Base-by-base conservation (phyloP, 2,329 filamentous ascomycete species). In the Botrytis sinoallii region DNA sequence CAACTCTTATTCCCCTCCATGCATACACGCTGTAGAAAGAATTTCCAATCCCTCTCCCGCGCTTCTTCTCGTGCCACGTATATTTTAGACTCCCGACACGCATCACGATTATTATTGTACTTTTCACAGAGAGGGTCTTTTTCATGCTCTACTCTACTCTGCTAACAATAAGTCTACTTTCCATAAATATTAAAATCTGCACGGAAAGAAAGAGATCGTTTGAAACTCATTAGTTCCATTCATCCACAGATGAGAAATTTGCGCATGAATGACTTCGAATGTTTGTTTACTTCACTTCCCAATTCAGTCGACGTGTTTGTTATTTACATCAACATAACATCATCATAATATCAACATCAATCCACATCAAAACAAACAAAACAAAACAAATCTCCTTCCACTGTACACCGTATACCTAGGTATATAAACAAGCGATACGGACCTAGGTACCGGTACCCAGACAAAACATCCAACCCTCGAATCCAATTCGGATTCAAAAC, bases 21-120 rank as follows among this genome's bases (percentile, higher is more conserved):
- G 32, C 64, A 66, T 66, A 10, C 44, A 67, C 65, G 65, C 32
- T 67, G 65, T 29, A 67, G 14, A 67, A 32, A 29, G 14, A 40
- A 20, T 20, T n/a, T 22, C 32, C 32, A 40, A 67, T 40, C 18
- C 32, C 22, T 18, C 46, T 22, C 44, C 3, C 7, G 32, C 46
- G 46, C 46, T 67, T 55, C 65, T 29, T 40, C 35, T 20, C 14
- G 65, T 67, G 65, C 65, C 46, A 67, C 46, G 65, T 67, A 67
- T 67, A 67, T 67, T 32, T 65, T 65, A 12, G 14, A n/a, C 48
- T 55, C 25, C 48, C 6, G 25, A 35, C 12, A 66, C 44, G 29
- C 42, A 66, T 48, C 20, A 66, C 29, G 42, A 66, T 20, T 7
- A 48, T 18, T 32, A 48, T 20, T 12, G 61, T 32, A 29, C 61